phyloP scores from a whole-genome alignment of 441 rosid species.

The Croton setiger region DNA sequence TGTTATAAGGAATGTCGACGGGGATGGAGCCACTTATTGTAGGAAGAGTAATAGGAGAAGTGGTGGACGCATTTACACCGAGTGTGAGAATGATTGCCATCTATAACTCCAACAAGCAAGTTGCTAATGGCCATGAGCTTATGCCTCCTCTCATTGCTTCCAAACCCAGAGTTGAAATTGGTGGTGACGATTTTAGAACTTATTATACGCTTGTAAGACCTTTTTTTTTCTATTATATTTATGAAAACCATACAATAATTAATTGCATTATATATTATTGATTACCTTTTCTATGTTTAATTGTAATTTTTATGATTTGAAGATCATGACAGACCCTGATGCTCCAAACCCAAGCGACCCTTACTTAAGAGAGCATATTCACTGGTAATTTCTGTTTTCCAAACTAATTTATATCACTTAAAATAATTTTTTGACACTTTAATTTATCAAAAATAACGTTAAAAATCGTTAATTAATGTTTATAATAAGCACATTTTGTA shows the following conservation, averaged over 20 bases:
- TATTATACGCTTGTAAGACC: conserved; percentile 55
- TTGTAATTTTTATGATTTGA: neutral
- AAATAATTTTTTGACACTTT: neutral
- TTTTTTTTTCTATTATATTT: neutral
- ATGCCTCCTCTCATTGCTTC: conserved; percentile 59
- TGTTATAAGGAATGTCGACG: conserved; percentile 38
- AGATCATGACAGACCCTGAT: conserved; percentile 91
- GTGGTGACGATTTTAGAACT: conserved; percentile 60
- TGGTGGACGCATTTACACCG: conserved; percentile 75
- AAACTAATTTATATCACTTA: neutral
- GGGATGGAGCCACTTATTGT: conserved; percentile 53
- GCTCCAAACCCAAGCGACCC: conserved; percentile 97
- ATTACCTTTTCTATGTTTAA: neutral
- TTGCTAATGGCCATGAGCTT: conserved; percentile 74
- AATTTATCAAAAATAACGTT: neutral
- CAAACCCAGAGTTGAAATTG: conserved; percentile 59
- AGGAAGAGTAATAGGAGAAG: conserved; percentile 89
- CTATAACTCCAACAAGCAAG: conserved; percentile 68
- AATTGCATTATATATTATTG: neutral
- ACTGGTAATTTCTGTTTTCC: conserved; percentile 45
- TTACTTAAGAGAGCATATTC: conserved; percentile 76
- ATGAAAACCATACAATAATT: neutral
- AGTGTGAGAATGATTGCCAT: conserved; percentile 56
- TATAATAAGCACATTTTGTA: neutral
- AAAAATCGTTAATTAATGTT: no score